phyloP scores from a whole-genome alignment of 306 rosid species.

The Pterocarpus macrocarpus region DNA sequence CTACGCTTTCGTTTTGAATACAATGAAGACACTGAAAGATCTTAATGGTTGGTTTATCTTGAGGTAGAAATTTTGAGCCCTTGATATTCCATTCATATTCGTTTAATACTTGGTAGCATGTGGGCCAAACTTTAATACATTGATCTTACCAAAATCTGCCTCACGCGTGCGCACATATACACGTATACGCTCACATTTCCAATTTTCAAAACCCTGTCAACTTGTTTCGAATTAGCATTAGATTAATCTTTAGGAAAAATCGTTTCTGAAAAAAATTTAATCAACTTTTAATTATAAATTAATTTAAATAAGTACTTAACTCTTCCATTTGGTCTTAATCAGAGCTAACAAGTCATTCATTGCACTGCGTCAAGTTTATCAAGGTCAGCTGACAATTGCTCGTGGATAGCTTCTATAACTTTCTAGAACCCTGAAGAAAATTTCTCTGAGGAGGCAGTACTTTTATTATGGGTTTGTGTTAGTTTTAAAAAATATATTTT shows the following conservation, averaged over 20 bases:
- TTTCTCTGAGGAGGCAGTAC: not conserved
- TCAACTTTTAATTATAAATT: no score
- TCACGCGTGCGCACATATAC: not conserved
- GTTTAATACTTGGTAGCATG: not conserved
- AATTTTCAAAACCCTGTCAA: conserved; percentile 2
- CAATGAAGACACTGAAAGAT: not conserved
- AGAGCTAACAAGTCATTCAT: not conserved
- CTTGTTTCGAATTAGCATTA: not conserved
- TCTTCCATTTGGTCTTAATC: no score
- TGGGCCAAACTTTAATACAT: conserved; percentile 16
- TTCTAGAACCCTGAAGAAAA: not conserved
- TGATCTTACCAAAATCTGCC: not conserved
- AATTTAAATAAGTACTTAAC: no score
- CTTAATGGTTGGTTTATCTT: conserved; percentile 30
- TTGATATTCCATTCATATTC: not conserved
- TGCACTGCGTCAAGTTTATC: no score
- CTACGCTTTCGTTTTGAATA: not conserved
- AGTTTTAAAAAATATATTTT: no score
- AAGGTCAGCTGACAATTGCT: not conserved
- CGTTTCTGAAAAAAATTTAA: no score
- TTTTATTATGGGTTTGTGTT: no score
- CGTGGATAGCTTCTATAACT: not conserved
- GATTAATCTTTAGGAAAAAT: not conserved
- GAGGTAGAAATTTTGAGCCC: conserved; percentile 19
- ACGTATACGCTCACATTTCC: not conserved